These are phyloP conservation scores for Macrophomina pseudophaseolina DNA, from an alignment of 2,329 filamentous ascomycete genomes.

Conservation along the genomic window DNA sequence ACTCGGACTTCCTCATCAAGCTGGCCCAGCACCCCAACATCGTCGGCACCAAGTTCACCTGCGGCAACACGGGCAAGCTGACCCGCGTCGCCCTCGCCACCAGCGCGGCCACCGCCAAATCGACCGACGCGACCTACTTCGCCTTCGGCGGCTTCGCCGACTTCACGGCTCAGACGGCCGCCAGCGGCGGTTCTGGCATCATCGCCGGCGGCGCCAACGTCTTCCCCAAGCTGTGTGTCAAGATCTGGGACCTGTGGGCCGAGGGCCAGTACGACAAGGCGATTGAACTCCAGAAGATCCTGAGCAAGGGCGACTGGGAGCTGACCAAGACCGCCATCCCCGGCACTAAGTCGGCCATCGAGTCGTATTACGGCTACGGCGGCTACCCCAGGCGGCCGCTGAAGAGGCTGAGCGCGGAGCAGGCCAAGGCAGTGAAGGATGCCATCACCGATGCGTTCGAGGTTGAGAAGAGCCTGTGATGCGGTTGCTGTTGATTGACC, in stretches of 20 bases:
- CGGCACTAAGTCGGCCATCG: constrained; percentile 83
- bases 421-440: constrained; percentile 51
- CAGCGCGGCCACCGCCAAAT: constrained; percentile 69
- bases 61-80: constrained; percentile 87
- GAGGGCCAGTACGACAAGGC: constrained; percentile 78
- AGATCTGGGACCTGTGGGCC: constrained; percentile 76
- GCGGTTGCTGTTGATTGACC: neutral
- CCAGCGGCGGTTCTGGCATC: constrained; percentile 79
- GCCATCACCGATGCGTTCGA: constrained; percentile 66
- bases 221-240: constrained; percentile 79
- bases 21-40: constrained; percentile 83
- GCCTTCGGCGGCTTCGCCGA: constrained; percentile 88
- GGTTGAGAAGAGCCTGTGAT: constrained; percentile 58
- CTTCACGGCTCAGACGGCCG: constrained; percentile 81
- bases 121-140: constrained; percentile 66
- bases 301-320: constrained; percentile 81
- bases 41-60: constrained; percentile 89
- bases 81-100: constrained; percentile 78
- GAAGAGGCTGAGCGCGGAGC: constrained; percentile 66
- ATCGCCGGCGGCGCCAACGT: constrained; percentile 87
- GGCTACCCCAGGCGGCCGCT: constrained; percentile 76
- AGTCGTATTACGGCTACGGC: constrained; percentile 82
- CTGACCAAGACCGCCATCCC: constrained; percentile 82
- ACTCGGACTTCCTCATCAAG: constrained; percentile 82
- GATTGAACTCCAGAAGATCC: constrained; percentile 74